phyloP scores from a whole-genome alignment of 208 protist genomes.

The Leptomonas pyrrhocoris region DNA sequence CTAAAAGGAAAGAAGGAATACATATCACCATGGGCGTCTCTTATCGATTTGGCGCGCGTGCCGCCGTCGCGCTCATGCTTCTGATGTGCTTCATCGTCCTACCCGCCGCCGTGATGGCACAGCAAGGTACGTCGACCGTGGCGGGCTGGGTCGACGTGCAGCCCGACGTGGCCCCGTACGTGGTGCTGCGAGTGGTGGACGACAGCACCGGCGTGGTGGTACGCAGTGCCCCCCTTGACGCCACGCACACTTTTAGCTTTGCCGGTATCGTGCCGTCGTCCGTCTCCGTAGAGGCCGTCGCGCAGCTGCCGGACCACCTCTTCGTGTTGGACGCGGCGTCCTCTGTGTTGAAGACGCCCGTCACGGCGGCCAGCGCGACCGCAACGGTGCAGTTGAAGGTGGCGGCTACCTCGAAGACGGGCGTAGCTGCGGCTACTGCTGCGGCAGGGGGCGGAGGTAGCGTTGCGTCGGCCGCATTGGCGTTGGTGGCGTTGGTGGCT shows the following conservation, averaged over 20 bases:
- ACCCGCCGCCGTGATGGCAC: neutral
- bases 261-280: slow-evolving; percentile 43
- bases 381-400: slow-evolving; percentile 43
- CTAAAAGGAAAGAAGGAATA: neutral
- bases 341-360: slow-evolving; percentile 42
- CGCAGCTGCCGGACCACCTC: slow-evolving; percentile 49
- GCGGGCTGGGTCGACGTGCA: slow-evolving; percentile 61
- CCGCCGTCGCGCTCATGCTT: slow-evolving; percentile 18
- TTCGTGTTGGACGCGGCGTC: slow-evolving; percentile 33
- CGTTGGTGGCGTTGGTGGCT: slow-evolving; percentile 29
- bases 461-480: slow-evolving; percentile 26
- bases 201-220: slow-evolving; percentile 51
- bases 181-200: slow-evolving; percentile 69
- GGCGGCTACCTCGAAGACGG: slow-evolving; percentile 22
- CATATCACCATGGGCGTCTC: neutral
- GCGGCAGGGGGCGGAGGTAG: slow-evolving; percentile 19
- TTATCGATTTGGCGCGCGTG: neutral
- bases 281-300: slow-evolving; percentile 47
- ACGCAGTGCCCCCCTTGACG: slow-evolving; percentile 55
- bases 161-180: slow-evolving; percentile 44
- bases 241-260: slow-evolving; percentile 73
- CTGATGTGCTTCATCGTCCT: slow-evolving; percentile 5
- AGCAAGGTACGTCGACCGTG: slow-evolving; percentile 33
- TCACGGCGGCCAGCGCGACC: slow-evolving; percentile 20
- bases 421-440: neutral